Percentiles rank a stretch among this genome's conserved stretches.
These are phyloP conservation scores for Glycine soja DNA, from an alignment of 306 rosid species.

Conservation along the genomic window DNA sequence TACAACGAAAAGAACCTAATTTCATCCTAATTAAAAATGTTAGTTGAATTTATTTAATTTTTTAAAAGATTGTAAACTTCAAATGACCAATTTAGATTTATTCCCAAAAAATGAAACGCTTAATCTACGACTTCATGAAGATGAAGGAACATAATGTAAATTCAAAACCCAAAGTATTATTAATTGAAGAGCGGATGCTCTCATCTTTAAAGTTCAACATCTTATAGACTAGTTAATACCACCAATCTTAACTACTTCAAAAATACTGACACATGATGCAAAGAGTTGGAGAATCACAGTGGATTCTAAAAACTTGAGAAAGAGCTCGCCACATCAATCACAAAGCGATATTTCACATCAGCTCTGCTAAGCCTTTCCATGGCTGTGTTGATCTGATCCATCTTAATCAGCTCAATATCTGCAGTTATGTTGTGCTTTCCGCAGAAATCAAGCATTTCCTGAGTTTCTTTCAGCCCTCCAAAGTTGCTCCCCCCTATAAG, in stretches of 20 bases:
- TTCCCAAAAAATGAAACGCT: too few species aligned
- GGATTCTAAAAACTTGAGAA: constrained; percentile 43
- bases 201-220: background rate
- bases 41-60: too few species aligned
- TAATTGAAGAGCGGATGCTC: background rate
- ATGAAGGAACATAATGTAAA: background rate
- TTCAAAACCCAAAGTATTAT: background rate
- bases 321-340: constrained; percentile 82
- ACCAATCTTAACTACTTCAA: background rate
- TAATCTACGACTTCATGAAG: too few species aligned
- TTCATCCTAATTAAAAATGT: too few species aligned
- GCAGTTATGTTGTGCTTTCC: constrained; percentile 73
- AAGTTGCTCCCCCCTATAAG: constrained; percentile 90
- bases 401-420: constrained; percentile 77
- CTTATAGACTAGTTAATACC: too few species aligned
- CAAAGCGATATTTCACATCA: constrained; percentile 87
- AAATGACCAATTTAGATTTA: too few species aligned
- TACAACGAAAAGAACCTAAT: too few species aligned
- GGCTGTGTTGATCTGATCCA: constrained; percentile 79
- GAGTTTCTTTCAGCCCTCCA: constrained; percentile 93
- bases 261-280: constrained; percentile 6
- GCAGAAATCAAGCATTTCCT: constrained; percentile 93
- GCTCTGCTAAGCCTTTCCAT: constrained; percentile 78
- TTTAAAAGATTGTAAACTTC: too few species aligned
- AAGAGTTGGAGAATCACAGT: background rate